phyloP scores from a whole-genome alignment of 306 rosid genomes.

The Dalbergia cochinchinensis region DNA sequence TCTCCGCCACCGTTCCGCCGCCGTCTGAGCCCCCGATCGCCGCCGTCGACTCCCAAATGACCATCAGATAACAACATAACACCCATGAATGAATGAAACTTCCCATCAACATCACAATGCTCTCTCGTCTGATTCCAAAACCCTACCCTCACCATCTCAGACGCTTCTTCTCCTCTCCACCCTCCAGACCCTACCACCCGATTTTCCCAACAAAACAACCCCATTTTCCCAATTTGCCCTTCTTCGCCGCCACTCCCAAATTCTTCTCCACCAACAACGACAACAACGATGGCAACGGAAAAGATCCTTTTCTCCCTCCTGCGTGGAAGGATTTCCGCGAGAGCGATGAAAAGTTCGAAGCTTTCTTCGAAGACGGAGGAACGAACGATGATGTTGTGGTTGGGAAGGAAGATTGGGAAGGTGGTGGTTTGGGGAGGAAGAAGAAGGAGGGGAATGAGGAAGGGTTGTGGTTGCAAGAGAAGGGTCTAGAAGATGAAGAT shows the following conservation, averaged over 20 bases:
- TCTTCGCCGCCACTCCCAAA: constrained; percentile 41
- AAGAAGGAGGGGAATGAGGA: not conserved
- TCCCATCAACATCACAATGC: constrained; percentile 63
- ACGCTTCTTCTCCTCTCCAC: constrained; percentile 50
- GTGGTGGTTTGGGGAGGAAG: not conserved
- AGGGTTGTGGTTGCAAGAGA: constrained; percentile 55
- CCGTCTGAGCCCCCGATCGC: not conserved
- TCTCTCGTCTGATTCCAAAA: constrained; percentile 83
- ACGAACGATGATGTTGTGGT: not conserved
- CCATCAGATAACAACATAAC: not conserved
- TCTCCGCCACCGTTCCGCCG: constrained; percentile 24
- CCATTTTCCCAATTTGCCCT: constrained; percentile 36
- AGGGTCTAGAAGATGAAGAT: constrained; percentile 51
- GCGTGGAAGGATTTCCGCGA: constrained; percentile 62
- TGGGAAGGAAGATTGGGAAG: not conserved
- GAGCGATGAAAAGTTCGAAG: constrained; percentile 54
- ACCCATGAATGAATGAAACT: constrained; percentile 31
- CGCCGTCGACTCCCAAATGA: constrained; percentile 6
- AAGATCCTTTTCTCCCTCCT: constrained; percentile 42
- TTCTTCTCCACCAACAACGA: constrained; percentile 57
- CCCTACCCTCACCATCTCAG: constrained; percentile 61
- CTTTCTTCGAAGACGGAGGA: constrained; percentile 51
- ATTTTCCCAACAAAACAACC: constrained; percentile 35
- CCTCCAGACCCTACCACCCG: constrained; percentile 43
- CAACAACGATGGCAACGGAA: constrained; percentile 41